Evolutionary conservation across 1,139 yeast species (phyloP).

Genomic region (Candida labiduridarum): DNA sequence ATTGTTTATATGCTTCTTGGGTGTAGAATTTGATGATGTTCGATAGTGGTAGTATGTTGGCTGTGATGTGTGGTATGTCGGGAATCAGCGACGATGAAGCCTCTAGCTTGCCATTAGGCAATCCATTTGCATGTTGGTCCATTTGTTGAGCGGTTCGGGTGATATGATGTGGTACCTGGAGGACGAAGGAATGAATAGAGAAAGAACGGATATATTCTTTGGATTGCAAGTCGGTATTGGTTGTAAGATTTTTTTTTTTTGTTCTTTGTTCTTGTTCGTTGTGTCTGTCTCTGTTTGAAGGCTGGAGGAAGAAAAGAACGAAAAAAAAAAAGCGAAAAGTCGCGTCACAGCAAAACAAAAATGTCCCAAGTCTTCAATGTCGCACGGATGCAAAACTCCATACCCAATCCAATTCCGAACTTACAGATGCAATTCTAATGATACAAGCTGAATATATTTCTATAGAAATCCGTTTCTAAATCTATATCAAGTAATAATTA

Average conservation of each 20-base stretch:
- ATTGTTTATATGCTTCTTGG: constrained; percentile 64
- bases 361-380: neutral
- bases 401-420: neutral
- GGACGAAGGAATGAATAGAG: neutral
- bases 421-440: neutral
- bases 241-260: neutral
- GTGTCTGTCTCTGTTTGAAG: neutral
- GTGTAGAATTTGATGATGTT: constrained; percentile 61
- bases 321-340: neutral
- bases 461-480: neutral
- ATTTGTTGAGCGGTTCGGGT: neutral
- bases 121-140: constrained; percentile 2
- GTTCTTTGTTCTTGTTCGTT: neutral
- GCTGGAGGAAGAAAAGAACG: neutral
- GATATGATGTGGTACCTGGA: neutral
- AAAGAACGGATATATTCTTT: neutral
- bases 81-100: constrained; percentile 27
- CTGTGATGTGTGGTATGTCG: constrained; percentile 71
- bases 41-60: constrained; percentile 67
- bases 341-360: neutral
- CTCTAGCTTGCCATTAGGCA: constrained; percentile 5
- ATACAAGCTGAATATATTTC: neutral
- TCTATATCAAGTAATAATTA: constrained; percentile 1
- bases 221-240: neutral
- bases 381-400: neutral